Evolutionary conservation across 2,329 filamentous ascomycete genomes (phyloP).

Genomic region (Colletotrichum chlorophyti): DNA sequence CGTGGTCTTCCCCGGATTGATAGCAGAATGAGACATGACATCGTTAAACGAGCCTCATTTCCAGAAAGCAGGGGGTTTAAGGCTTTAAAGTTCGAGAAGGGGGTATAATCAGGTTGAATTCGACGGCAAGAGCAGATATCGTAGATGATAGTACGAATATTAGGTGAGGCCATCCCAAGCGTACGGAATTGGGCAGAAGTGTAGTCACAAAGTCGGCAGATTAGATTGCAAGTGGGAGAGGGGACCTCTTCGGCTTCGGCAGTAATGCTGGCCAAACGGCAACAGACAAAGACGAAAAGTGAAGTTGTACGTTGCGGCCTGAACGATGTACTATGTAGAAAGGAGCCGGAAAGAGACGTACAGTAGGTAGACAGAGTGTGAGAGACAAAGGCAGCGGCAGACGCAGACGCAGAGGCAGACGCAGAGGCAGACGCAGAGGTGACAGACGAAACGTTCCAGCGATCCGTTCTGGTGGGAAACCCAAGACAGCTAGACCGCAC

Average conservation of each 20-base stretch:
- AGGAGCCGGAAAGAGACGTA: no score
- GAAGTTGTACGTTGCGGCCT: no score
- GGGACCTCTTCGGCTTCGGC: no score
- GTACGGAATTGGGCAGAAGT: no score
- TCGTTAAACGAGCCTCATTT: slow-evolving; percentile 25
- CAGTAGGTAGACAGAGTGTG: no score
- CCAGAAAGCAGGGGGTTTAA: not conserved
- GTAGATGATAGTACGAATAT: no score
- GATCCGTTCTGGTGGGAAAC: slow-evolving; percentile 7
- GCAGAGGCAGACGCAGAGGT: not conserved
- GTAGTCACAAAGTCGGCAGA: no score
- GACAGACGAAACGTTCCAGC: not conserved
- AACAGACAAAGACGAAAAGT: no score
- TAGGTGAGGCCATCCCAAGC: no score
- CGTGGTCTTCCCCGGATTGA: slow-evolving; percentile 26
- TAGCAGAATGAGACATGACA: slow-evolving; percentile 17
- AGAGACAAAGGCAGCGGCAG: not conserved
- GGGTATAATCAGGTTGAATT: slow-evolving; percentile 3
- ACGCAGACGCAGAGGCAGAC: not conserved
- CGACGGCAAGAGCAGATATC: slow-evolving; percentile 2
- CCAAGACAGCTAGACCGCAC: not conserved
- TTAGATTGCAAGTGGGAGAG: no score
- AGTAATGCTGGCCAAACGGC: no score
- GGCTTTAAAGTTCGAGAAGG: not conserved
- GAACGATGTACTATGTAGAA: no score